phyloP scores from a whole-genome alignment of 73 alveolate species.

The Tetrahymena thermophila region DNA sequence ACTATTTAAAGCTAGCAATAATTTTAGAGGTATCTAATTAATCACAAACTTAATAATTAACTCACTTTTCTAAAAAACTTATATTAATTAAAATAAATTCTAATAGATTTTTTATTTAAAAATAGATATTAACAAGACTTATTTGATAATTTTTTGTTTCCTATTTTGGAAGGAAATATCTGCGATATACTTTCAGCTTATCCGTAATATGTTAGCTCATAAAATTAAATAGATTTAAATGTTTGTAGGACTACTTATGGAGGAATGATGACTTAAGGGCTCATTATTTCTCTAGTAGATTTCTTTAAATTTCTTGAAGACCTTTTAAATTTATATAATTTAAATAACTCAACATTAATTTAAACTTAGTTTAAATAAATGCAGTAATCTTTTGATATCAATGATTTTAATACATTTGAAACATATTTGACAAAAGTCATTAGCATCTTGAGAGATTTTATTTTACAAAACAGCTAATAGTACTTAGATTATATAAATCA shows the following conservation, averaged over 20 bases:
- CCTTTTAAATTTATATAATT: neutral
- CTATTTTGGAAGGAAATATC: neutral
- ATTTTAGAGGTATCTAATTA: neutral
- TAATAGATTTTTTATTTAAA: neutral
- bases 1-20: neutral
- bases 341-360: neutral
- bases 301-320: neutral
- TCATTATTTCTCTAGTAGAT: neutral
- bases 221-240: neutral
- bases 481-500: neutral
- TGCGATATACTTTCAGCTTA: neutral
- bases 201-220: neutral
- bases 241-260: neutral
- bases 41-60: no score
- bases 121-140: neutral
- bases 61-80: no score
- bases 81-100: neutral
- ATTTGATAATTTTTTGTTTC: neutral
- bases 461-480: neutral
- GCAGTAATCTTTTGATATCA: neutral
- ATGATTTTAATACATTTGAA: neutral
- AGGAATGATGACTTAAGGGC: neutral
- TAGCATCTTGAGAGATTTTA: neutral
- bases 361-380: neutral
- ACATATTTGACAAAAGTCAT: neutral